These are phyloP conservation scores for Pyricularia grisea DNA, from an alignment of 2,329 filamentous ascomycete genomes.

Conservation along the genomic window DNA sequence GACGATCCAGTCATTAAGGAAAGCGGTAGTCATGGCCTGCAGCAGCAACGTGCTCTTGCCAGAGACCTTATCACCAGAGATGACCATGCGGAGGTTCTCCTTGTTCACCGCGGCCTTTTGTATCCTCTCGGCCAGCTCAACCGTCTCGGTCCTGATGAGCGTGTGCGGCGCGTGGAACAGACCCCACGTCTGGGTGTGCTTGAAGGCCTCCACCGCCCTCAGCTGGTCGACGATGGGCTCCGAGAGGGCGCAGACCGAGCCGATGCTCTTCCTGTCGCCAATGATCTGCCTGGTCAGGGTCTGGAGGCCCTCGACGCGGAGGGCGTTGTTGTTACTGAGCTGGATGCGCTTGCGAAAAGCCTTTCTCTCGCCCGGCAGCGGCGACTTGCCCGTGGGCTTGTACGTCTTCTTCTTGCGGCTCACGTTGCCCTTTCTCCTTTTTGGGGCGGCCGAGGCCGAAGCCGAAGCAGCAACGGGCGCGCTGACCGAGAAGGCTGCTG, in stretches of 20 bases:
- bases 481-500: constrained; percentile 35
- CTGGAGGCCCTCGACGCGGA: constrained; percentile 61
- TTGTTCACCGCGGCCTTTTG: constrained; percentile 42
- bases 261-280: constrained; percentile 44
- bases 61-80: constrained; percentile 63
- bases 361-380: constrained; percentile 72
- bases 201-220: constrained; percentile 81
- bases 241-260: constrained; percentile 61
- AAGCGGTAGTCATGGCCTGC: constrained; percentile 73
- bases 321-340: constrained; percentile 87
- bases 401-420: constrained; percentile 42
- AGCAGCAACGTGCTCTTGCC: constrained; percentile 85
- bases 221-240: constrained; percentile 67
- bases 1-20: constrained; percentile 80
- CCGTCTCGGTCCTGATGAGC: constrained; percentile 69
- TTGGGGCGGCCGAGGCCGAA: constrained; percentile 10
- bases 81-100: constrained; percentile 51
- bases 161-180: constrained; percentile 76
- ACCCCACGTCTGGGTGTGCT: constrained; percentile 78
- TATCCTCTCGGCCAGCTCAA: constrained; percentile 58
- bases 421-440: constrained; percentile 25
- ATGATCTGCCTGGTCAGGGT: constrained; percentile 48
- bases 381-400: constrained; percentile 40
- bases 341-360: constrained; percentile 81
- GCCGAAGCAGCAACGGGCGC: constrained; percentile 14